Conservation (phyloP, 2,329 filamentous ascomycete genomes). For the Nemania sp. region DNA sequence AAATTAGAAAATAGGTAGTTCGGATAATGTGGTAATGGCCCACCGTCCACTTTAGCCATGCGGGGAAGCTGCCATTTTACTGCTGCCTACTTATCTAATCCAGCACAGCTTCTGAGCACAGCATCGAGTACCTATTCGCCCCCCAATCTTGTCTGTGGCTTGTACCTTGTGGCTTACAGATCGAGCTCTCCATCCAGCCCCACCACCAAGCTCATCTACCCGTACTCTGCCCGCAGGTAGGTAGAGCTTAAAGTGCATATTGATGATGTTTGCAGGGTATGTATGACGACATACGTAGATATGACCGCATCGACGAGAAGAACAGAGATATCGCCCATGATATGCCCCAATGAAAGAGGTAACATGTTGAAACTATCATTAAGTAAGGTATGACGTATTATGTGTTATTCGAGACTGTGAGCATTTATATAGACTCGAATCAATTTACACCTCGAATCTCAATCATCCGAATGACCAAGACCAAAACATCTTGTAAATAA, state of each 20-base stretch:
- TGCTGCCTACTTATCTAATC: not conserved
- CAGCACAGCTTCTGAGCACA: too few relatives aligned
- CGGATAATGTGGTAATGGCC: too few relatives aligned
- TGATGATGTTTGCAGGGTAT: not conserved
- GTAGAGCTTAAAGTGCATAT: not conserved
- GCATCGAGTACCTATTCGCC: too few relatives aligned
- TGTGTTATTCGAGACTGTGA: not conserved
- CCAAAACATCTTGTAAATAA: not conserved
- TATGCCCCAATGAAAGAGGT: not conserved
- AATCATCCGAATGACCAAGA: not conserved
- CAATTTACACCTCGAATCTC: not conserved
- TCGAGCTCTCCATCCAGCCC: constrained; percentile 8
- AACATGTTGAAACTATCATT: not conserved
- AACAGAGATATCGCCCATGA: not conserved
- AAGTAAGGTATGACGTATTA: constrained; percentile 28
- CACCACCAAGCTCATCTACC: not conserved
- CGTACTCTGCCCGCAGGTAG: too few relatives aligned
- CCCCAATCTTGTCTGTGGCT: too few relatives aligned
- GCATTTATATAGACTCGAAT: not conserved
- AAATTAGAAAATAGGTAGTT: too few relatives aligned
- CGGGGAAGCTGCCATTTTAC: not conserved
- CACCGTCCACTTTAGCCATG: constrained; percentile 3
- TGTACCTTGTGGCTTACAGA: constrained; percentile 10
- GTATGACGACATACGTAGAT: constrained; percentile 31
- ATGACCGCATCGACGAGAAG: constrained; percentile 29